Percentiles rank a stretch among this genome's conserved stretches.
These are phyloP conservation scores for Nannochloropsis salina DNA, from an alignment of 108 stramenopile species.

Conservation along the genomic window DNA sequence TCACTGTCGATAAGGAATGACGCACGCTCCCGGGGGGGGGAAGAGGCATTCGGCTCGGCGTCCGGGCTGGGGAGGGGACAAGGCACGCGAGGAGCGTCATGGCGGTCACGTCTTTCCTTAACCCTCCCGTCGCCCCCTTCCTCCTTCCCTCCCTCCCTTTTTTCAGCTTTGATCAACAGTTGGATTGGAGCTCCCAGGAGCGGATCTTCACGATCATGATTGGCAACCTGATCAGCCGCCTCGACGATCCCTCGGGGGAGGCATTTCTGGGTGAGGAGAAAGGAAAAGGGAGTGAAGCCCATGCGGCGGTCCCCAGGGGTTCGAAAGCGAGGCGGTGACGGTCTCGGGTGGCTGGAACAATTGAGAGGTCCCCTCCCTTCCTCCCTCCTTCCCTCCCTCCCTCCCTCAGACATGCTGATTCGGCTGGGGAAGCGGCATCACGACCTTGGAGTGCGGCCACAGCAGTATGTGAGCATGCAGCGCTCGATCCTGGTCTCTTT, in stretches of 20 bases:
- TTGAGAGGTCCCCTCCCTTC: neutral
- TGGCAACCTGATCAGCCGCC: neutral
- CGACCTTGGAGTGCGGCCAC: neutral
- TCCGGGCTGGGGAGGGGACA: no score
- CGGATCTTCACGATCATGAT: slow-evolving; percentile 12
- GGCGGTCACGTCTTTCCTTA: neutral
- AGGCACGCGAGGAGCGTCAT: no score
- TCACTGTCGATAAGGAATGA: no score
- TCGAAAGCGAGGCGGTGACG: no score
- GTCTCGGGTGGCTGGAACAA: no score
- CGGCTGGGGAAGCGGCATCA: neutral
- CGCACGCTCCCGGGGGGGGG: no score
- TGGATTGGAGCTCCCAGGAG: neutral
- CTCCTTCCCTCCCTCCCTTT: neutral
- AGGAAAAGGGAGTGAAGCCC: neutral
- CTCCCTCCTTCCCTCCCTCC: neutral
- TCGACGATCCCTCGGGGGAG: neutral
- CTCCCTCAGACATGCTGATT: neutral
- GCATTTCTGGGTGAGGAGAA: neutral
- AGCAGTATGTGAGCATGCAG: slow-evolving; percentile 2
- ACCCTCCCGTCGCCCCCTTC: neutral
- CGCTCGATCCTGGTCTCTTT: neutral
- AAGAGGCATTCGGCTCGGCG: no score
- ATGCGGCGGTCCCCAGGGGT: no score
- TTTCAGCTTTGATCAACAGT: neutral